Evolutionary conservation across 768 basidiomycete genomes (phyloP), one percentile per base, ranked within the genome.

Genomic region (Boletus pseudopeckii): DNA sequence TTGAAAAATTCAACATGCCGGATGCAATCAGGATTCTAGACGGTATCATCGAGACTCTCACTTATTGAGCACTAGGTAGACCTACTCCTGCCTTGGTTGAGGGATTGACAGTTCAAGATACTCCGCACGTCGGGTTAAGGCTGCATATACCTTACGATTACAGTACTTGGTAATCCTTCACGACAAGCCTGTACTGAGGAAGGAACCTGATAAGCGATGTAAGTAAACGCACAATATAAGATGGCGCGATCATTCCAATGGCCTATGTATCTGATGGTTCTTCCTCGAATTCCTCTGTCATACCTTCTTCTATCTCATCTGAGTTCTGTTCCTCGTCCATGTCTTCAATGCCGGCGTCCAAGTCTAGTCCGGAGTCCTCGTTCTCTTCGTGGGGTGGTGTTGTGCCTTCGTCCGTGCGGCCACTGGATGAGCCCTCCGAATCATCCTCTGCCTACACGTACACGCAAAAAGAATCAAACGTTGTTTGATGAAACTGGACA

Each of bases 1-100:
- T 83, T 62, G 94, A 98, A 74, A 94, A 91, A 71, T 96, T 97
- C 71, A 84, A 88, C 71, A 85, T 94, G 62, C 94, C 94, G 1
- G 94, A 97, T 66, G 77, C 87, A 2, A 76, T 98, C 57, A 80
- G 92, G 47, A 76, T 97, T 38, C 67, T 94, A 54, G 93, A 96
- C 64, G 88, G 84, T 22, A 74, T 95, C 11, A 77, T 95, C 45
- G 89, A 94, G 68, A 93, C 92, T 3, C 74, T 96, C 61, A 71
- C 77, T 26, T 96, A 85, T 68, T 91, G 63, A 72, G 32, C 22
- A 7, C 37, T 22, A 13, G 17, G 24, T 22, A 22, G 20, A 48
- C 34, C 14, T 26, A n/a, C 4, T 9, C 8, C 46, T 38, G n/a
- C 20, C 46, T 48, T 24, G 37, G 18, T 20, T 6, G 33, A 22